Evolutionary conservation across 2,329 filamentous ascomycete genomes (phyloP), one percentile per base, ranked within the genome.

Genomic region (Onygenales sp.): DNA sequence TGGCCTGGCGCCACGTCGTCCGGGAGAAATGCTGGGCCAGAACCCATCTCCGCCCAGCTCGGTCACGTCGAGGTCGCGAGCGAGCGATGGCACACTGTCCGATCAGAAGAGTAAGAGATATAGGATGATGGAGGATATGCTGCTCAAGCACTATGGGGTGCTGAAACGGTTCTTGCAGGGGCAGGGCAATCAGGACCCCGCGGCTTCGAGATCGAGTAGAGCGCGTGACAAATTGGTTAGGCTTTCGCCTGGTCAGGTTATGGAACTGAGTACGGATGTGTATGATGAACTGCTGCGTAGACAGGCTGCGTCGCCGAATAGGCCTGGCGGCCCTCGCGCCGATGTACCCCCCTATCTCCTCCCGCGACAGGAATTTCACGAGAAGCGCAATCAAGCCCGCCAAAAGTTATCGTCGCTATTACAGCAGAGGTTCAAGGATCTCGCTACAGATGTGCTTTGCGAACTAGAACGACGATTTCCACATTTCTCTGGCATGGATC

Each of bases 181-280:
- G 58, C 84, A 81, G 42, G 79, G 83, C 53, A 84, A 84, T 63
- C 87, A 94, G 68, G 87, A 90, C 61, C 83, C 85, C 65, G 79
- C 81, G 46, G 85, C 85, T 57, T 80, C 83, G 49, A 85, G 85
- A 50, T 85, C 88, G 32, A 95, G 94, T 71, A 86, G 91, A 71
- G 93, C 93, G 53, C 85, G 91, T 64, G 93, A 97, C 71, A 98
- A 98, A 77, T 79, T 97, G 54, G 78, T 96, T 56, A 84, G 92
- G 55, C 79, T 98, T 50, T 95, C 91, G 0, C 78, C 86, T 1
- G 88, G 95, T 32, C 93, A 98, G 70, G 97, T 98, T 70, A 89
- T 95, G 70, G 93, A 98, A 73, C 80, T 98, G 57, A 96, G 91
- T 71, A 97, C 92, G 54, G 93, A 98, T 72, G 92, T 98, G 42